Evolutionary conservation across 306 rosid species (phyloP), one percentile per base, ranked within the genome.

Genomic region (Medicago lupulina): DNA sequence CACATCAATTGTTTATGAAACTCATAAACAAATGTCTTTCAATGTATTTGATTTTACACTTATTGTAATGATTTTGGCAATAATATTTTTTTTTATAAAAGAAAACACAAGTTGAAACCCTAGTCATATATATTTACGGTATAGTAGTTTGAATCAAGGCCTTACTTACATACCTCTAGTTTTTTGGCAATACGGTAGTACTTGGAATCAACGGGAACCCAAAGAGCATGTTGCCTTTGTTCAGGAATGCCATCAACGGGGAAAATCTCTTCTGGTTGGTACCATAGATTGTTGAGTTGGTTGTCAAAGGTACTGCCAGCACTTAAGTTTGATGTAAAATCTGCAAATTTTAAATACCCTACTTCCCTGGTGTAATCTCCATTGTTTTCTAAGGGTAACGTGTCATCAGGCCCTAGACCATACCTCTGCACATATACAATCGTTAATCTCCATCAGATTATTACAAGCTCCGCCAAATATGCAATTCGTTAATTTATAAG

Each of bases 261-360:
- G 10, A 88, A 90, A 28, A 90, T 18, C 54, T 90, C 91, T 77
- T 90, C 91, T 2, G 83, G 86, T 64, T 85, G 92, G 79, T 80
- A 83, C 92, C 96, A 90, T 4, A 90, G 87, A 13, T 80, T 86
- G 84, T 90, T 88, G 18, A 88, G 83, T 1, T 67, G 60, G 62
- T 88, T 90, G 36, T 85, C 88, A 4, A 46, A 25, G 14, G 83
- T 2, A 4, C 60, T 54, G 2, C 15, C 77, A 0, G 12, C 40
- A 14, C 61, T 78, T 8, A 83, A 64, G 39, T 90, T 88, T 47
- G 78, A 54, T 3, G 87, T 85, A 18, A n/a, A 88, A 18, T 80
- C 53, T 73, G 88, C 85, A 76, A 88, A 62, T n/a, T 81, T 83
- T 8, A 88, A 13, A 80, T 64, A 59, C 23, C 96, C 92, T 0